Evolutionary conservation across 2,329 filamentous ascomycete genomes (phyloP), one percentile per base, ranked within the genome.

Genomic region (Penicillium glabrum): DNA sequence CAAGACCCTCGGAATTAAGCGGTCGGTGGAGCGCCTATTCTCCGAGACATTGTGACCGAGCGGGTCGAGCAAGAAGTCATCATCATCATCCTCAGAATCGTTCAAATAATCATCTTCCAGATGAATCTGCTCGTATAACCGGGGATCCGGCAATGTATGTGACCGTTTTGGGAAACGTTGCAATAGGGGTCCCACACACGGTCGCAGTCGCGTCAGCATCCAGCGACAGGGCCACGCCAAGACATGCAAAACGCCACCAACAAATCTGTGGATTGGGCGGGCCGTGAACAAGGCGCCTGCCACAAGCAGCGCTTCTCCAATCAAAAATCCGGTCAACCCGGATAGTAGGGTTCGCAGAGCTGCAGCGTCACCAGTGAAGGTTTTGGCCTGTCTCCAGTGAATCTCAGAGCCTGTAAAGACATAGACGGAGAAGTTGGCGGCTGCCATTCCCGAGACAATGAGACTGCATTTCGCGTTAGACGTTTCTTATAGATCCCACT

Each of bases 401-500:
- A 74, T 73, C 57, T 74, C 72, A 27, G 71, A 70, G 8, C 72
- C 71, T 35, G 68, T 72, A 13, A 68, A 65, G 26, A 72, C 52
- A 49, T 68, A 74, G 48, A 74, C 72, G 33, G 70, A 73, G 47
- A 63, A 65, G 47, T 72, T 73, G 31, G 71, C 64, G 7, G 70
- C 59, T 33, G 69, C 64, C 71, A 73, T 73, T 39, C 65, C 67
- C 19, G 69, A 72, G 51, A 73, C 64, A 11, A 66, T 39, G 7
- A 73, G 47, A 60, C 70, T 72, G 53, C 16, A 41, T 49, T 41
- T 23, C 19, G 39, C 19, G 39, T 41, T 23, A 41, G 39, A 41
- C 7, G n/a, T 46, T 46, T 29, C 21, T 8, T 29, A 24, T 29
- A 24, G 4, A 46, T 46, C 23, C 19, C 21, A 16, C 9, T 9